Base-by-base conservation (phyloP, 306 rosid species). In the Coriaria nepalensis region DNA sequence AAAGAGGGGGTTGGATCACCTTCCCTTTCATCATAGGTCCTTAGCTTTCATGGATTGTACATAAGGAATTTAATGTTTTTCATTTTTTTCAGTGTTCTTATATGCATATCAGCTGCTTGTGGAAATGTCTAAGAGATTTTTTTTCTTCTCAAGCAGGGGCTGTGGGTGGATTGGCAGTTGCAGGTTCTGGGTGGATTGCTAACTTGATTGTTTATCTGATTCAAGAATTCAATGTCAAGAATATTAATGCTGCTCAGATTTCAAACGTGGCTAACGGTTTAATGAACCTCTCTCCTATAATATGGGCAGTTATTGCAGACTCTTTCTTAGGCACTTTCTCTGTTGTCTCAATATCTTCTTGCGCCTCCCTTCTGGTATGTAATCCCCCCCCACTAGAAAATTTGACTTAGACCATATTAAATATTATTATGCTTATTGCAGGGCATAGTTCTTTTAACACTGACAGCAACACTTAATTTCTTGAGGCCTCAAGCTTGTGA, bases 11-110 rank as follows among this genome's bases (percentile, higher is more conserved):
- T 36, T 73, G 75, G 79, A 57, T 33, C 44, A 65, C 72, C 9
- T 73, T 69, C 50, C 75, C 79, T 60, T 73, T 68, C 47, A 67
- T 73, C 34, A 52, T 42, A 5, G 75, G 75, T 63, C 20, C n/a
- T 10, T 34, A 9, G 9, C 10, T 32, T 7, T 11, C 6, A n/a
- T n/a, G n/a, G n/a, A n/a, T n/a, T n/a, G n/a, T n/a, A n/a, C n/a
- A n/a, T n/a, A n/a, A n/a, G n/a, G n/a, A n/a, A n/a, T n/a, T n/a
- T n/a, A n/a, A n/a, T n/a, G n/a, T 13, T 1, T 14, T 13, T 34
- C 0, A 15, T 1, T 47, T 2, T 43, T 0, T 11, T 4, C n/a
- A 5, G 7, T 13, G 38, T 3, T 5, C 40, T 5, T 9, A n/a
- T 48, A 10, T 33, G 10, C 5, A 0, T 7, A 4, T 9, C 7